A percentile compares a stretch with the other conserved stretches of the same genome.
phyloP scores from a whole-genome alignment of 306 rosid genomes.

The Medicago ruthenica region DNA sequence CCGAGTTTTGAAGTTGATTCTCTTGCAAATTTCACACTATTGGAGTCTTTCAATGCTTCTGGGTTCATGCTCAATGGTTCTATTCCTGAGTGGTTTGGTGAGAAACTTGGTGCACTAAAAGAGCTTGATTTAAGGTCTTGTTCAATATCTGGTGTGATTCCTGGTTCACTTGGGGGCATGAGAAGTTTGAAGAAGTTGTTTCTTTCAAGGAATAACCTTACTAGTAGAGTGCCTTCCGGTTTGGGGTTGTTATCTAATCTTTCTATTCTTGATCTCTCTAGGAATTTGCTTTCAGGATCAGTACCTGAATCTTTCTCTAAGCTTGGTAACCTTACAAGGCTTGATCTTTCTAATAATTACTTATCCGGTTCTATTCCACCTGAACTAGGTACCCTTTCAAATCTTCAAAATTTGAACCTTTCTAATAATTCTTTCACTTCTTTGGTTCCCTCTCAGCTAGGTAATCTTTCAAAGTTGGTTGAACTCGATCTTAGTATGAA shows the following conservation, averaged over 20 bases:
- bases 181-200: conserved; percentile 47
- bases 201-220: conserved; percentile 67
- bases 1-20: conserved; percentile 69
- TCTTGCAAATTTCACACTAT: conserved; percentile 60
- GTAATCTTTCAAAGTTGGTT: conserved; percentile 59
- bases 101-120: conserved; percentile 53
- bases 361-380: conserved; percentile 71
- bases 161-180: conserved; percentile 69
- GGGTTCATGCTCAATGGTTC: conserved; percentile 80
- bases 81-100: conserved; percentile 91
- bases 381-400: conserved; percentile 55
- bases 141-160: conserved; percentile 65
- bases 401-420: conserved; percentile 58
- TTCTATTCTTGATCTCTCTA: conserved; percentile 70
- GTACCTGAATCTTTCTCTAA: conserved; percentile 58
- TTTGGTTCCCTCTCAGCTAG: conserved; percentile 58
- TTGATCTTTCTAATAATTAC: conserved; percentile 74
- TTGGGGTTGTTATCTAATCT: conserved; percentile 58
- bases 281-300: conserved; percentile 69
- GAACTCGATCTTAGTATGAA: conserved; percentile 74
- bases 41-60: conserved; percentile 79
- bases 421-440: conserved; percentile 63
- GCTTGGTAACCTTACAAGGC: conserved; percentile 62
- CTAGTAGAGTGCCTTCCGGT: conserved; percentile 69
- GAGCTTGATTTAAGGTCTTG: conserved; percentile 77